Percentiles rank a stretch among this genome's conserved stretches.
Evolutionary conservation across 805 yeast species (phyloP).

Genomic region (Saccharomyces cerevisiae): DNA sequence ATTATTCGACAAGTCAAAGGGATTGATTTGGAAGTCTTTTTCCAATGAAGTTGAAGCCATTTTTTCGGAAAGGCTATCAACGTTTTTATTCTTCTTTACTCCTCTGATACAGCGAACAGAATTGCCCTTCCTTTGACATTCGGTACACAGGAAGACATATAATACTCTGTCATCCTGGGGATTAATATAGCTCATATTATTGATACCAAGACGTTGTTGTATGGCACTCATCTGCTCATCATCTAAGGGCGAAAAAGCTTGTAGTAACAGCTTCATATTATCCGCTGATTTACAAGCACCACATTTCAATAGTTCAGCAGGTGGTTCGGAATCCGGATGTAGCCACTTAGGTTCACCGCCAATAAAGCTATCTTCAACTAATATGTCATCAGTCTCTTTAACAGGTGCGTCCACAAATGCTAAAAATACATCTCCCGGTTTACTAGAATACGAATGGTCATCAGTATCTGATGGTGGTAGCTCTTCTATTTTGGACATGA

Average conservation of each 20-base stretch:
- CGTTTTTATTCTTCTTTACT: conserved; percentile 48
- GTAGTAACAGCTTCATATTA: conserved; percentile 60
- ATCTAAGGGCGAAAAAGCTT: conserved; percentile 74
- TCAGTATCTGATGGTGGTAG: conserved; percentile 17
- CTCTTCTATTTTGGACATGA: conserved; percentile 10
- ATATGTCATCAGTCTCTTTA: conserved; percentile 38
- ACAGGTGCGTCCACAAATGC: conserved; percentile 63
- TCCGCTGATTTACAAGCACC: conserved; percentile 45
- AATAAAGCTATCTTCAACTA: conserved; percentile 61
- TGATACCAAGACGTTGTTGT: conserved; percentile 7
- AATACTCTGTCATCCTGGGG: conserved; percentile 71
- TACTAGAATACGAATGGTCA: conserved; percentile 14
- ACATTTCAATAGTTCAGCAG: conserved; percentile 48
- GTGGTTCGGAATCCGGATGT: conserved; percentile 50
- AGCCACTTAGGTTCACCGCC: conserved; percentile 79
- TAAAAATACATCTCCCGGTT: conserved; percentile 37
- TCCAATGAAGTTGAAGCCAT: conserved; percentile 34
- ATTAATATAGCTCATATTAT: conserved; percentile 24
- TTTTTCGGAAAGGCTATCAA: conserved; percentile 37
- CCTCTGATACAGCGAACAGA: conserved; percentile 73
- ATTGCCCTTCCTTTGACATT: conserved; percentile 66
- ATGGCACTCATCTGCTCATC: conserved; percentile 19
- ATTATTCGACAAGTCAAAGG: conserved; percentile 23
- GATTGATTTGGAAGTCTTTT: conserved; percentile 34
- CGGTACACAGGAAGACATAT: conserved; percentile 70